Conservation (phyloP, 768 basidiomycete genomes). For the Boletellus ananiceps region DNA sequence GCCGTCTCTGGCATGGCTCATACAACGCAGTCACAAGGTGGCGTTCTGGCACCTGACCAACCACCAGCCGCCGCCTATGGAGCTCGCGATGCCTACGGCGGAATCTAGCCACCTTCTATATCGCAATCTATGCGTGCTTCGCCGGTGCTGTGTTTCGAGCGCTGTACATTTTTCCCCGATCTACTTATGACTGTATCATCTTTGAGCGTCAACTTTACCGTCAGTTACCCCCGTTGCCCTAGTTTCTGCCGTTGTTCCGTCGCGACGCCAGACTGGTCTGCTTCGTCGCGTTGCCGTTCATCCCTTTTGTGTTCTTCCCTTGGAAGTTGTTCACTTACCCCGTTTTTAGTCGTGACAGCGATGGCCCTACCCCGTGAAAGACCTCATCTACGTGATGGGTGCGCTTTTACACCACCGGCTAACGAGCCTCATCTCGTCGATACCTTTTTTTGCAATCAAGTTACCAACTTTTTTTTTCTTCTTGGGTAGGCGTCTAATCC, state of each 20-base stretch:
- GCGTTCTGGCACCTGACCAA: conserved; percentile 21
- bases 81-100: conserved; percentile 65
- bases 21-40: conserved; percentile 15
- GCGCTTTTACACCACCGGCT: conserved; percentile 25
- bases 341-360: conserved; percentile 1
- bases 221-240: conserved; percentile 1
- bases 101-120: conserved; percentile 40
- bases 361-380: conserved; percentile 16
- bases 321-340: conserved; percentile 11
- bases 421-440: conserved; percentile 37
- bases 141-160: conserved; percentile 7
- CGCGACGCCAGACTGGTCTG: conserved; percentile 27
- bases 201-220: conserved; percentile 4
- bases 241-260: conserved; percentile 21
- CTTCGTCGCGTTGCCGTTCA: conserved; percentile 13
- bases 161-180: conserved; percentile 19
- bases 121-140: conserved; percentile 4
- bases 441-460: conserved; percentile 16
- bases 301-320: not conserved
- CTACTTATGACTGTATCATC: conserved; percentile 25
- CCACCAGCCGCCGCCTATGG: conserved; percentile 52
- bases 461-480: not conserved
- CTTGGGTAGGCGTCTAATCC: not conserved
- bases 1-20: conserved; percentile 27
- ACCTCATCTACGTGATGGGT: conserved; percentile 12